Evolutionary conservation across 306 rosid genomes (phyloP), one percentile per base, ranked within the genome.

Genomic region (Prunus mongolica): DNA sequence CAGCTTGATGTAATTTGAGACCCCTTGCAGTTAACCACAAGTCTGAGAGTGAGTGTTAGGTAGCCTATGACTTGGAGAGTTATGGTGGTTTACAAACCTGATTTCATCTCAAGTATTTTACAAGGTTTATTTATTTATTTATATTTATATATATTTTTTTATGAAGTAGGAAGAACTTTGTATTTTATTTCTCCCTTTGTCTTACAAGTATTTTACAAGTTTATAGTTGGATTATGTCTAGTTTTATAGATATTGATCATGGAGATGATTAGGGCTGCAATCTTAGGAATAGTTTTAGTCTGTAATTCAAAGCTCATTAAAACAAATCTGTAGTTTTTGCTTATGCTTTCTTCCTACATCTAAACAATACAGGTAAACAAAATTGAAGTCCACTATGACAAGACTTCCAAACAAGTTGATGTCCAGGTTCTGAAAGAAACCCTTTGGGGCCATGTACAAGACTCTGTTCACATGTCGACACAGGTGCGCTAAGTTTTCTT

Each of bases 361-460:
- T 66, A 11, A 79, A 82, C 69, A 46, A 77, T 65, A 16, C 87
- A 95, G 97, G 97, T 95, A 76, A 92, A 86, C 76, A 95, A 95
- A 91, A 86, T 90, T 67, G 91, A 95, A 87, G 99, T 95, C 46
- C 92, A 89, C 80, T 92, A 86, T 73, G 99, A 92, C 89, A 95
- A 89, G 87, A 92, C 97, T 62, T 89, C 99, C 65, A 95, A 90
- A 76, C 97, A 90, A 88, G 99, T 95, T 51, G 97, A 92, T 61
- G 99, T 90, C 80, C 93, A 95, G 82, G 93, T 81, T 24, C 84
- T 95, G 67, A 95, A 95, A 84, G 78, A 73, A 75, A 90, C 97
- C 30, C 91, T 92, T 54, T 95, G 97, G 99, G 87, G 82, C 74
- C 88, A 83, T 67, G 85, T 90, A 77, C 96, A 89, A 82, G 89